Percentiles rank a stretch among this genome's conserved stretches.
These are phyloP conservation scores for Panicum miliaceum DNA, from an alignment of 176 grass and related monocot species.

Conservation along the genomic window DNA sequence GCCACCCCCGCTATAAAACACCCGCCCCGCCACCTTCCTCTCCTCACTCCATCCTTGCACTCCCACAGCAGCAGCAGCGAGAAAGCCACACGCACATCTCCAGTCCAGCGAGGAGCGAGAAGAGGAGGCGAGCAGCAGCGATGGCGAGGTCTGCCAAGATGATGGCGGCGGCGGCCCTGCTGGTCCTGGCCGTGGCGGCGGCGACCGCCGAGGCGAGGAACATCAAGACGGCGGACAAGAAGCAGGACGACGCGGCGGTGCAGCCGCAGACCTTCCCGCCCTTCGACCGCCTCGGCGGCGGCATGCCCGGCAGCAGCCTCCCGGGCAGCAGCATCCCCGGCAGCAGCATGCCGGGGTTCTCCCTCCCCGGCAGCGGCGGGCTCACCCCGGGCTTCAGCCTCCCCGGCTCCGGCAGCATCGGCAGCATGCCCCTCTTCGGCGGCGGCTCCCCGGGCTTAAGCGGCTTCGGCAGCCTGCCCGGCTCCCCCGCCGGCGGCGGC, in stretches of 20 bases:
- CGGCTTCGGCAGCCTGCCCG: constrained; percentile 54
- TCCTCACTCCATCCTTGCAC: not conserved
- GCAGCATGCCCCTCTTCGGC: constrained; percentile 34
- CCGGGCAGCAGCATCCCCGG: too few species aligned
- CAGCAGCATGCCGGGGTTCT: constrained; percentile 48
- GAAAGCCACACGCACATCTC: not conserved
- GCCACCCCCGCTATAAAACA: constrained; percentile 41
- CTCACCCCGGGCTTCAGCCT: not conserved
- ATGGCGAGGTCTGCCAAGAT: constrained; percentile 69
- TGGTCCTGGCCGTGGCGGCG: constrained; percentile 40
- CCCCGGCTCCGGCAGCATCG: constrained; percentile 50
- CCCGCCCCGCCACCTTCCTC: not conserved
- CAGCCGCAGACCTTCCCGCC: constrained; percentile 74
- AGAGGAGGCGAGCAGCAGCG: not conserved
- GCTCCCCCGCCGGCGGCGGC: constrained; percentile 44
- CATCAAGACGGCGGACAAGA: constrained; percentile 52
- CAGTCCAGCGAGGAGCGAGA: not conserved
- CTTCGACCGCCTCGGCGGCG: constrained; percentile 59
- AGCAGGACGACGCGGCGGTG: constrained; percentile 38
- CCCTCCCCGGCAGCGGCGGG: not conserved
- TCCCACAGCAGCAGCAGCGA: constrained; percentile 3
- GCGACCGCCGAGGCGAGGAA: constrained; percentile 64
- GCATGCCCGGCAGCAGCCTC: constrained; percentile 41
- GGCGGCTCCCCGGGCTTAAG: constrained; percentile 24
- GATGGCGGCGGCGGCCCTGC: constrained; percentile 24